Base-by-base conservation (phyloP, 441 rosid species). In the Populus hybrid region DNA sequence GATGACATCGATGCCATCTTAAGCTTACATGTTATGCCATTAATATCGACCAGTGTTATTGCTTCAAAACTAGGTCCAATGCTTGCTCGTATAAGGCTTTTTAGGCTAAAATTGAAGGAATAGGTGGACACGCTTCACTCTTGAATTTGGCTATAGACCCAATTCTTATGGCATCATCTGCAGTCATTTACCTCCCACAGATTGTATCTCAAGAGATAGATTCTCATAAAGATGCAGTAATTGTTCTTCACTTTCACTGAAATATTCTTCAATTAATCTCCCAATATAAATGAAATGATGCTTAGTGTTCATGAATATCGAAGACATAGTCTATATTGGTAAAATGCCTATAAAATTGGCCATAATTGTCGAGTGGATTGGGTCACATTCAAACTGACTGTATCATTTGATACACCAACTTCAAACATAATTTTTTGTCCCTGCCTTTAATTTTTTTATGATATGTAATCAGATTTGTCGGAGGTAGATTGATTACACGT, bases 131-230 rank as follows among this genome's bases (percentile, higher is more conserved):
- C 24, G 94, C 88, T 14, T 92, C 92, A 18, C 38, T 93, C 21
- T 94, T 6, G 92, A 88, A 8, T 79, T 73, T 18, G 76, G 32
- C 86, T 10, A 84, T 79, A 76, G 93, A 93, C 73, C 97, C 95
- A 0, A 87, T 94, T 77, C 85, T 91, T 78, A 97, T 94, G 2
- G 90, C 89, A 16, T 88, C 97, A 8, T 86, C 88, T 1, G 81
- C 93, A 14, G 85, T 93, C 24, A 79, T 94, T 40, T 84, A 92
- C 18, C 87, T 92, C 34, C 97, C 84, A 72, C 91, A 83, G 67
- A 87, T 94, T 54, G 82, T 91, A 77, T 91, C 96, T 0, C 81
- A 93, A 21, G 96, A 94, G 78, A 84, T 87, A 34, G 92, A 94
- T 79, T 96, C 98, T 28, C 89, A 91, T 4, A 93, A 90, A 50